Percentiles rank a stretch among this genome's conserved stretches.
phyloP scores from a whole-genome alignment of 306 rosid genomes.

The Canavalia gladiata region DNA sequence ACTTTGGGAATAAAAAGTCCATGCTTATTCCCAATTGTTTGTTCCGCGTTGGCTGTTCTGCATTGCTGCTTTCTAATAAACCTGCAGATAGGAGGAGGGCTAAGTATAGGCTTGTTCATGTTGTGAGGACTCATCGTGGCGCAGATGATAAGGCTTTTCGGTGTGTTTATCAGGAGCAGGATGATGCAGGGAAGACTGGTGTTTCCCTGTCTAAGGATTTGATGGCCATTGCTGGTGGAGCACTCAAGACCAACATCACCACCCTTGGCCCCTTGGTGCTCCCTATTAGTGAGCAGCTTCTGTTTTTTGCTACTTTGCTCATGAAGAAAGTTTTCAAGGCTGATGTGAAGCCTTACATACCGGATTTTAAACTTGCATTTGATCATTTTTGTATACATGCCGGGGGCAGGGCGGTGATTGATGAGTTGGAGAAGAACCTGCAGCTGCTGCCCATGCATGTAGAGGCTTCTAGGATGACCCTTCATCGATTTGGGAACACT shows the following conservation, averaged over 20 bases:
- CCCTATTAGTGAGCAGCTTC: conserved; percentile 84
- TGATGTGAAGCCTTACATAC: conserved; percentile 74
- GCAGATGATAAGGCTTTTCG: conserved; percentile 79
- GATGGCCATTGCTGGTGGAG: conserved; percentile 85
- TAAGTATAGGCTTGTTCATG: conserved; percentile 72
- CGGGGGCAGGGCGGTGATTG: conserved; percentile 84
- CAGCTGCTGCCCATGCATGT: conserved; percentile 70
- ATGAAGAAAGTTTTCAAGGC: conserved; percentile 66
- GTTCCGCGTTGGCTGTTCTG: conserved; percentile 74
- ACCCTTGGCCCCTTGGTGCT: conserved; percentile 82
- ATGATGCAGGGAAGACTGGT: conserved; percentile 74
- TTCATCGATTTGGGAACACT: conserved; percentile 84
- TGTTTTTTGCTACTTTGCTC: conserved; percentile 65
- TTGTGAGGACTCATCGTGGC: conserved; percentile 77
- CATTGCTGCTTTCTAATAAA: conserved; percentile 69
- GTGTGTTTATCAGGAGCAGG: conserved; percentile 81
- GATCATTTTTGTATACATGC: conserved; percentile 90
- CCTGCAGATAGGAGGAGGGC: conserved; percentile 62
- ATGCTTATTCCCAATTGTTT: conserved; percentile 83
- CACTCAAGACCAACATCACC: conserved; percentile 77
- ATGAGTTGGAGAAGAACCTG: conserved; percentile 84
- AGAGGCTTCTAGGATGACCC: conserved; percentile 89
- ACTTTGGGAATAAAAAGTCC: conserved; percentile 79
- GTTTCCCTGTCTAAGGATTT: conserved; percentile 80
- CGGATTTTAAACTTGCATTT: conserved; percentile 80